phyloP scores from a whole-genome alignment of 805 yeast species.

The Candida endomychidarum region DNA sequence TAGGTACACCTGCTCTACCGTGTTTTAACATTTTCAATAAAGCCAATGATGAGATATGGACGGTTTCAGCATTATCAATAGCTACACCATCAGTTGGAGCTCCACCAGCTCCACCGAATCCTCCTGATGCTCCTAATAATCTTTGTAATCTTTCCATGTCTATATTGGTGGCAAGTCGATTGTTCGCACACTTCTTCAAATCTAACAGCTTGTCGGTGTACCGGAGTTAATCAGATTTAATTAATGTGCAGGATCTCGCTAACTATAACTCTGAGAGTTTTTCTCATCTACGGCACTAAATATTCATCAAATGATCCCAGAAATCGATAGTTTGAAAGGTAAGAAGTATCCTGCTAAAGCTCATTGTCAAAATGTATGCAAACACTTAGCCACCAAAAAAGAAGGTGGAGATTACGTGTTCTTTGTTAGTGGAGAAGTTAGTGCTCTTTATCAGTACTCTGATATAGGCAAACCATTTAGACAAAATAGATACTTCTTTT shows the following conservation, averaged over 20 bases:
- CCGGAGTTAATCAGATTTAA: too few species aligned
- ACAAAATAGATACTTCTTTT: conserved; percentile 89
- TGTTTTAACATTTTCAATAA: conserved; percentile 95
- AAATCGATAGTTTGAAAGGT: conserved; percentile 19
- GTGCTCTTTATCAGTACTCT: conserved; percentile 65
- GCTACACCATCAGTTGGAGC: conserved; percentile 68
- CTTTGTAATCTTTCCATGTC: conserved; percentile 52
- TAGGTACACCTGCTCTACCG: conserved; percentile 87
- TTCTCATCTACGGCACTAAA: conserved; percentile 1
- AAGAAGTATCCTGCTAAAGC: conserved; percentile 79
- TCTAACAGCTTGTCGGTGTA: too few species aligned
- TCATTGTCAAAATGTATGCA: conserved; percentile 61
- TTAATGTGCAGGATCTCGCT: conserved; percentile 2
- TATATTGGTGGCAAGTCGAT: conserved; percentile 20
- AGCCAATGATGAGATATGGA: conserved; percentile 93
- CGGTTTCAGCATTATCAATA: conserved; percentile 94
- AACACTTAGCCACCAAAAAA: conserved; percentile 31
- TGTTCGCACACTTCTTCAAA: conserved; percentile 9
- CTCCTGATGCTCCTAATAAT: conserved; percentile 46
- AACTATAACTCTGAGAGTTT: not conserved
- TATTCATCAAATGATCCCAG: not conserved
- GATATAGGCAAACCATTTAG: conserved; percentile 79
- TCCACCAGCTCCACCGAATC: conserved; percentile 45
- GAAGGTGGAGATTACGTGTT: conserved; percentile 32
- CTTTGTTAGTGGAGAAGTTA: conserved; percentile 61